Percentiles rank a stretch among this genome's conserved stretches.
Conservation (phyloP, 108 stramenopile species). For the Discostella stelligeroides region DNA sequence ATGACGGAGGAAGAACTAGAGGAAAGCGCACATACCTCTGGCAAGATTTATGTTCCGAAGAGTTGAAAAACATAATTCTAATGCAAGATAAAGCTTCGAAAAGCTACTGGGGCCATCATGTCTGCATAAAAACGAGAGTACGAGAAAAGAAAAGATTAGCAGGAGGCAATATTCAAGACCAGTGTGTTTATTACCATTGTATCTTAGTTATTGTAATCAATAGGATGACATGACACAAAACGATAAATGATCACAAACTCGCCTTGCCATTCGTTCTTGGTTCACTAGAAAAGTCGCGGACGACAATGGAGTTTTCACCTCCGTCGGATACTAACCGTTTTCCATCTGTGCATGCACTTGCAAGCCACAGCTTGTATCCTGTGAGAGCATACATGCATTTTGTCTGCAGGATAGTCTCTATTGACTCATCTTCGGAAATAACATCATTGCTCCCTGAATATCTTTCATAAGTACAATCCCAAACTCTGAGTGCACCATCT, state of each 20-base stretch:
- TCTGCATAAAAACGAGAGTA: neutral
- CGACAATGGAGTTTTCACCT: constrained; percentile 72
- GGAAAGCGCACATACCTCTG: constrained; percentile 49
- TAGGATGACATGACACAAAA: too few species aligned
- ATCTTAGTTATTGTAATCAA: constrained; percentile 9
- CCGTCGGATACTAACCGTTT: constrained; percentile 68
- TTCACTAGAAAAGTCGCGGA: constrained; percentile 66
- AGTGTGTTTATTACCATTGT: neutral
- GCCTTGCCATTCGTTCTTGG: constrained; percentile 19
- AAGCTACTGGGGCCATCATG: neutral
- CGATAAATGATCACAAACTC: neutral
- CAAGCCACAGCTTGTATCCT: constrained; percentile 83
- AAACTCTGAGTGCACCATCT: constrained; percentile 71
- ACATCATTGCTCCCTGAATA: constrained; percentile 13
- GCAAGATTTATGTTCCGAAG: constrained; percentile 45
- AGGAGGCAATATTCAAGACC: neutral
- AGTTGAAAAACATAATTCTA: neutral
- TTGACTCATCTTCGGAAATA: neutral
- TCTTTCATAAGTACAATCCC: constrained; percentile 47
- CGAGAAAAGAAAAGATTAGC: neutral
- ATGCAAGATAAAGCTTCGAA: neutral
- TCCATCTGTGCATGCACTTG: constrained; percentile 62
- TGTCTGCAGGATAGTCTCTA: constrained; percentile 6
- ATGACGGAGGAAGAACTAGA: constrained; percentile 68
- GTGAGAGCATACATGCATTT: constrained; percentile 62